Evolutionary conservation across 2,329 filamentous ascomycete species (phyloP), one percentile per base, ranked within the genome.

Genomic region (Penicillium sp.): DNA sequence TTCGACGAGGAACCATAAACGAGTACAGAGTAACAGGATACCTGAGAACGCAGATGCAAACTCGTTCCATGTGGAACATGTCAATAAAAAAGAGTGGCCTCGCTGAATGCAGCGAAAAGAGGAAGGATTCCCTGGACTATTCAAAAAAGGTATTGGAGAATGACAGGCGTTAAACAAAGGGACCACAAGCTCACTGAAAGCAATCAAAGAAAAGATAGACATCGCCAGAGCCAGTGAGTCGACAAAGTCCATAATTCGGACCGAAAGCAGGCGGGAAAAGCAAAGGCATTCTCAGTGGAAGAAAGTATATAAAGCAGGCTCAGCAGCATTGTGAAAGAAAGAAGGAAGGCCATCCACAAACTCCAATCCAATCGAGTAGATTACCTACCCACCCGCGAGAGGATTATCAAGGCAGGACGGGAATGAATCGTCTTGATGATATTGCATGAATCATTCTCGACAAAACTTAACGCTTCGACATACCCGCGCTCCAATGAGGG

Each of bases 401-500:
- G n/a, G n/a, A n/a, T n/a, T n/a, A n/a, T n/a, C n/a, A n/a, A n/a
- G n/a, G n/a, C n/a, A n/a, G n/a, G n/a, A n/a, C n/a, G n/a, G n/a
- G n/a, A n/a, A n/a, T 33, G 18, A 18, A 25, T 30, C 9, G 27
- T 11, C 6, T 13, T 25, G n/a, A 22, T 3, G 16, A 6, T 7
- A 10, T 9, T 35, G 5, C 44, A n/a, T 16, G 14, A 11, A 28
- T 30, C n/a, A 29, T n/a, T 36, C 10, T 22, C 16, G 11, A 12
- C 12, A 9, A 11, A 18, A 10, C 7, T 58, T 34, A 57, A 34
- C 47, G 48, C 41, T 41, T 48, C 14, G 47, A 22, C 13, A 33
- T 34, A 41, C 46, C 39, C 11, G 34, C 25, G 25, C 49, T 49
- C 50, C 56, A 55, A 25, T 55, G 55, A 11, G 60, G 45, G 30